A percentile compares a stretch with the other conserved stretches of the same genome.
Evolutionary conservation across 73 alveolate genomes (phyloP).

Genomic region (Stentor roeselii): DNA sequence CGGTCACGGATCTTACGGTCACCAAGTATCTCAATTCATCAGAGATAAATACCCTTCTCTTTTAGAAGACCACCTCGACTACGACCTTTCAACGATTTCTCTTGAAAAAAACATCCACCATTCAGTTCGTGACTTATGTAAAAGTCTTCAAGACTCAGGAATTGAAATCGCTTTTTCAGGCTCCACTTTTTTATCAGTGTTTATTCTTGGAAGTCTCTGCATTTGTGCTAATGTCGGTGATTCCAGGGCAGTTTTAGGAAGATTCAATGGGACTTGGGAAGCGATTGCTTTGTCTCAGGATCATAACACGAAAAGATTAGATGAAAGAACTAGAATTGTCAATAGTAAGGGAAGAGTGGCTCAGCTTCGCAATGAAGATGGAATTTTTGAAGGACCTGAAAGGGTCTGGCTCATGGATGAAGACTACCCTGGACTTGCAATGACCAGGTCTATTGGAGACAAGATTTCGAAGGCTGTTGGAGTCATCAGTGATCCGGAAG

Average conservation of each 20-base stretch:
- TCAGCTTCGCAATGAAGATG: constrained; percentile 45
- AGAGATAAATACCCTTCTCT: not conserved
- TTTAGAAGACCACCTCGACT: too few relatives aligned
- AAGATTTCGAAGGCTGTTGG: constrained; percentile 82
- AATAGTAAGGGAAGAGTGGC: too few relatives aligned
- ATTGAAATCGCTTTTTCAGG: too few relatives aligned
- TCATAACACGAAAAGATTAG: too few relatives aligned
- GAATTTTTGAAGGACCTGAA: constrained; percentile 84
- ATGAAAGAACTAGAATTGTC: too few relatives aligned
- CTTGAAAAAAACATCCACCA: too few relatives aligned
- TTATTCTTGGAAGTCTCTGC: too few relatives aligned
- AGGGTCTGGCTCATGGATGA: constrained; percentile 91
- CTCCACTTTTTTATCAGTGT: too few relatives aligned
- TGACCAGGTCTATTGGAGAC: constrained; percentile 96
- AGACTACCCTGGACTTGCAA: constrained; percentile 96
- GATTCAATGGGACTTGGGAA: constrained; percentile 63
- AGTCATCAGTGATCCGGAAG: constrained; percentile 60
- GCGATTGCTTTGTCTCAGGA: too few relatives aligned
- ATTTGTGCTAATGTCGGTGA: constrained; percentile 52
- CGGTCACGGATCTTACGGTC: constrained; percentile 3
- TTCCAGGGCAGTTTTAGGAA: constrained; percentile 60
- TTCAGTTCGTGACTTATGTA: too few relatives aligned
- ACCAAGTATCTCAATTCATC: not conserved
- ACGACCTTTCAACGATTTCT: too few relatives aligned
- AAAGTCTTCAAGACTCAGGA: too few relatives aligned